phyloP scores from a whole-genome alignment of 2,329 filamentous ascomycete species.

The Arthroderma uncinatum region DNA sequence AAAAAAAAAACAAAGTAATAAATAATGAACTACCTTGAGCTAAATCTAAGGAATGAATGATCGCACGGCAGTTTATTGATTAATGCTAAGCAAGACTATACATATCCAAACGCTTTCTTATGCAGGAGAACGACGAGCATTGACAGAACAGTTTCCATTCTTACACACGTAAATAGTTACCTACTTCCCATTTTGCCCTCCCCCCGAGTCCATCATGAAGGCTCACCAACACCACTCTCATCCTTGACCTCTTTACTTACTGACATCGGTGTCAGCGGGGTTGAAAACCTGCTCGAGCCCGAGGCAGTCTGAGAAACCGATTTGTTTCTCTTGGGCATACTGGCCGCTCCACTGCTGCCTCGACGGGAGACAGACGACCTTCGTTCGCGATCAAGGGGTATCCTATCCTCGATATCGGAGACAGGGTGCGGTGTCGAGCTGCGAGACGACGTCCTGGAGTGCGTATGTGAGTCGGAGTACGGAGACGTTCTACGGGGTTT shows the following conservation, averaged over 20 bases:
- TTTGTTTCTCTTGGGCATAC: constrained; percentile 12
- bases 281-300: constrained; percentile 7
- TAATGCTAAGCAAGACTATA: background rate
- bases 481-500: constrained; percentile 6
- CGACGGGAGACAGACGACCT: constrained; percentile 18
- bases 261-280: constrained; percentile 13
- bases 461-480: constrained; percentile 29
- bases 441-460: constrained; percentile 34
- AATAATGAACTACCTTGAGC: background rate
- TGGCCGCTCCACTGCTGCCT: constrained; percentile 28
- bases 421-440: constrained; percentile 28
- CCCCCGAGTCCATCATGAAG: background rate
- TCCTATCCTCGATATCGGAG: constrained; percentile 29
- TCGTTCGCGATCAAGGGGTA: constrained; percentile 23
- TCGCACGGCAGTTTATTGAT: background rate
- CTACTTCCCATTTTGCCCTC: background rate
- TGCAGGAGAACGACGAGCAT: background rate
- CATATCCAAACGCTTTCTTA: background rate
- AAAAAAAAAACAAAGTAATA: background rate
- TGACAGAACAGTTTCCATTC: background rate
- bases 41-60: too few species aligned
- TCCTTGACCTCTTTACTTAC: background rate
- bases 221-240: background rate
- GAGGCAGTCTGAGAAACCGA: background rate
- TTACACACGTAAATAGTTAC: background rate